Evolutionary conservation across 163 green algal species (phyloP), one percentile per base, ranked within the genome.

Genomic region (Volvox carteri): DNA sequence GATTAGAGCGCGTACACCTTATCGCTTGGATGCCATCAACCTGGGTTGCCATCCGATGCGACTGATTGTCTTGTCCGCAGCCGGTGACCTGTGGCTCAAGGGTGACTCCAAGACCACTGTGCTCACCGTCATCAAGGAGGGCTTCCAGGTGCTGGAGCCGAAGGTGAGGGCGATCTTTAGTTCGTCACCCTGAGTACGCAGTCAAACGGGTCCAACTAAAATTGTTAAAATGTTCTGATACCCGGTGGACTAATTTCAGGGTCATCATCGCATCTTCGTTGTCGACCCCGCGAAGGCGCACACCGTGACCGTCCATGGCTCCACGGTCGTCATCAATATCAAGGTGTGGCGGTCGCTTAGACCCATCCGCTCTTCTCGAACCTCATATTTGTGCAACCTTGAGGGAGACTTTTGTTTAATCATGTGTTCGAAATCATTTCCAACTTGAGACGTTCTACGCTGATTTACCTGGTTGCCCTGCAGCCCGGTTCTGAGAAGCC

Each of bases 251-350:
- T 75, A 19, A 46, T 23, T 48, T 21, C 84, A 89, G 78, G 73
- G 72, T 35, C 93, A 95, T 89, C 93, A 95, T 86, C 93, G 93
- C 84, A 93, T 95, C 52, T 95, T 91, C 58, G 91, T 95, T 73
- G 93, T 91, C 60, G 86, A 88, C 78, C 86, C 92, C 54, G 88
- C 92, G 28, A 91, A 91, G 83, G 89, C 88, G 37, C 70, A 86
- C 76, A 67, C 65, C 62, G 35, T 86, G 33, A 86, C 86, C 48
- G 75, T 90, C 33, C 16, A 33, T 25, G 72, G 70, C 30, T 12
- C 33, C 42, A 91, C 87, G 23, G 88, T 92, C 35, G 84, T 89
- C 41, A 89, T 92, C 76, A 92, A 92, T 83, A 92, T 90, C 88
- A 87, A 86, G 62, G 75, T 86, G n/a, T 9, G 54, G 8, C 19